Evolutionary conservation across 306 rosid genomes (phyloP).

Genomic region (Acacia crassicarpa): DNA sequence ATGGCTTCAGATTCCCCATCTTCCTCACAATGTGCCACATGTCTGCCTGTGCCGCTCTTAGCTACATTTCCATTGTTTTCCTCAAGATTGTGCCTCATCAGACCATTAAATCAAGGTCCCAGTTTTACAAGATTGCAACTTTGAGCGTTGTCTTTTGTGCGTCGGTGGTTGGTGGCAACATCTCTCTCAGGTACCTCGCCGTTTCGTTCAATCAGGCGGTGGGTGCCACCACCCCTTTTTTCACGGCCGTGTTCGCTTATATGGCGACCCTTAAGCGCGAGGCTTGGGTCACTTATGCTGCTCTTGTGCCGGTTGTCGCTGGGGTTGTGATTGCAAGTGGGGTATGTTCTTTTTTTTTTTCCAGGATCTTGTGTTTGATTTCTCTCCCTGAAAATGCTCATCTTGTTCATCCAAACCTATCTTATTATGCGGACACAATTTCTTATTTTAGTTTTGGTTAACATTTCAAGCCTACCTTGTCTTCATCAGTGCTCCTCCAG

Average conservation of each 20-base stretch:
- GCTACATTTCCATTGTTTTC: conserved; percentile 81
- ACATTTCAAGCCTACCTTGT: conserved; percentile 15
- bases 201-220: conserved; percentile 96
- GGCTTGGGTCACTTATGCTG: conserved; percentile 92
- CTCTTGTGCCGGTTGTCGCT: conserved; percentile 94
- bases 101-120: conserved; percentile 78
- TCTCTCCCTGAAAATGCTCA: background rate
- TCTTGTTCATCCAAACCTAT: background rate
- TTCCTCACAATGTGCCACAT: conserved; percentile 99
- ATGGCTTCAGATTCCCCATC: conserved; percentile 91
- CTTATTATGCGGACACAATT: background rate
- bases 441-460: conserved; percentile 14
- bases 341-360: conserved; percentile 50
- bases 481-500: conserved; percentile 37
- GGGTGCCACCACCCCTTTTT: conserved; percentile 96
- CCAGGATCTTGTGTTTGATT: conserved; percentile 15
- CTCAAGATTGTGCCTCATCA: conserved; percentile 85
- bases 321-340: conserved; percentile 99
- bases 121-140: conserved; percentile 82
- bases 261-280: conserved; percentile 85
- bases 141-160: conserved; percentile 85
- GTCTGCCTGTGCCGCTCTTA: conserved; percentile 92
- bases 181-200: conserved; percentile 87
- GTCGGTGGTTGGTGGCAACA: conserved; percentile 93
- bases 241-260: conserved; percentile 92